Conservation (phyloP, 306 rosid genomes). For the Morella rubra region DNA sequence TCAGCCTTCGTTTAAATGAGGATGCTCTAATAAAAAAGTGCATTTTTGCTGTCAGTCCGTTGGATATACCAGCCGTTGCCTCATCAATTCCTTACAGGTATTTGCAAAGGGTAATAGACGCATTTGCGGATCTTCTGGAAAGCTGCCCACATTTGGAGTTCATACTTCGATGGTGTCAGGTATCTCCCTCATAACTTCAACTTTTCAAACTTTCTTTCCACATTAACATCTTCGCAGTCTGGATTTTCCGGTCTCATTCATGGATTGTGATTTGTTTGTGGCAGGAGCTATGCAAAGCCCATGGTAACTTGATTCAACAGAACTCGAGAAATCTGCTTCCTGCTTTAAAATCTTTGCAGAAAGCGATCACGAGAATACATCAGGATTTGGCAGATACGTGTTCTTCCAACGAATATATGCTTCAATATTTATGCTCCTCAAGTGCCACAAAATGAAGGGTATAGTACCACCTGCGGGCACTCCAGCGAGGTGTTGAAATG, state of each 20-base stretch:
- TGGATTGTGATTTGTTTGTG: constrained; percentile 26
- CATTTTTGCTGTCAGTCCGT: constrained; percentile 64
- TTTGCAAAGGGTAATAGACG: constrained; percentile 77
- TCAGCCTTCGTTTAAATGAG: constrained; percentile 82
- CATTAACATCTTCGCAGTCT: neutral
- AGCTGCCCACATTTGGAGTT: constrained; percentile 87
- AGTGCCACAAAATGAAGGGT: constrained; percentile 43
- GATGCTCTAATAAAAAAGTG: constrained; percentile 68
- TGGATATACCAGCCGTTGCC: constrained; percentile 61
- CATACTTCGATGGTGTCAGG: constrained; percentile 88
- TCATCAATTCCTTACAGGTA: constrained; percentile 65
- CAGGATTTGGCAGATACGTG: constrained; percentile 88
- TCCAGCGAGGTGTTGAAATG: neutral
- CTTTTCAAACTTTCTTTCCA: neutral
- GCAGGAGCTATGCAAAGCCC: constrained; percentile 85
- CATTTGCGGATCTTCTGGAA: constrained; percentile 82
- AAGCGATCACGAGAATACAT: constrained; percentile 71
- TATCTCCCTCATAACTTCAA: constrained; percentile 19
- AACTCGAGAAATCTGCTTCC: constrained; percentile 72
- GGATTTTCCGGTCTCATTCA: constrained; percentile 14
- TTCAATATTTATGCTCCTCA: constrained; percentile 66
- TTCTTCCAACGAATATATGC: constrained; percentile 83
- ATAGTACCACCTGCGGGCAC: neutral
- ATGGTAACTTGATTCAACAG: constrained; percentile 76
- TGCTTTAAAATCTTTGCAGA: constrained; percentile 74